Percentiles rank a stretch among this genome's conserved stretches.
These are phyloP conservation scores for Tremella mesenterica DNA, from an alignment of 768 basidiomycete genomes.

Conservation along the genomic window DNA sequence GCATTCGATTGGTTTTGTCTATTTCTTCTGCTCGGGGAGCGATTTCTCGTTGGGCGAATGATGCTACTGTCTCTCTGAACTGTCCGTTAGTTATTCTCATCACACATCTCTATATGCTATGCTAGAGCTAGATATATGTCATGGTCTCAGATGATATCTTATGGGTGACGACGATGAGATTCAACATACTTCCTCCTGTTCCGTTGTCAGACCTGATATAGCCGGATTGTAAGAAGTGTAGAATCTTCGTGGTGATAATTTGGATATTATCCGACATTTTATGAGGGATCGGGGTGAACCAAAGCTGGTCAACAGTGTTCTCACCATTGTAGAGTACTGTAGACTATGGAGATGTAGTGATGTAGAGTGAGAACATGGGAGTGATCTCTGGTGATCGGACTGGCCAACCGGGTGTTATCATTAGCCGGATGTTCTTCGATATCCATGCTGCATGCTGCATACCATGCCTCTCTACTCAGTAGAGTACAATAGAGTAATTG, in stretches of 20 bases:
- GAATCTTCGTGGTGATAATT: neutral
- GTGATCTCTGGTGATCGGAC: no score
- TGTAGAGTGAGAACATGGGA: no score
- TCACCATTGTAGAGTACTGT: no score
- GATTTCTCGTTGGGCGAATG: conserved; percentile 74
- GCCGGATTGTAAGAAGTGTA: conserved; percentile 57
- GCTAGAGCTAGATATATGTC: neutral
- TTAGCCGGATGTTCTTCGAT: no score
- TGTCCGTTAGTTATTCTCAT: conserved; percentile 45
- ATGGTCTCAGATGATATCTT: neutral
- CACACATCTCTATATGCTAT: conserved; percentile 1
- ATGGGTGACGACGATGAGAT: neutral
- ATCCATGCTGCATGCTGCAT: no score
- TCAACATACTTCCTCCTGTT: conserved; percentile 64
- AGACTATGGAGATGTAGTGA: no score
- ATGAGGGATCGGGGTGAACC: no score
- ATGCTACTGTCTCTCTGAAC: conserved; percentile 70
- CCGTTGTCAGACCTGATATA: conserved; percentile 67
- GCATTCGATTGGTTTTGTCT: conserved; percentile 75
- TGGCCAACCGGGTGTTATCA: no score
- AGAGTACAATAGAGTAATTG: no score
- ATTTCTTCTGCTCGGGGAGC: conserved; percentile 78
- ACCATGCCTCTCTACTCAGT: no score
- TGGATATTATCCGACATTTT: neutral
- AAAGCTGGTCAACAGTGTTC: no score